Percentiles rank a stretch among this genome's conserved stretches.
Conservation (phyloP, 192 early-diverging fungal genomes). For the Geranomyces variabilis region DNA sequence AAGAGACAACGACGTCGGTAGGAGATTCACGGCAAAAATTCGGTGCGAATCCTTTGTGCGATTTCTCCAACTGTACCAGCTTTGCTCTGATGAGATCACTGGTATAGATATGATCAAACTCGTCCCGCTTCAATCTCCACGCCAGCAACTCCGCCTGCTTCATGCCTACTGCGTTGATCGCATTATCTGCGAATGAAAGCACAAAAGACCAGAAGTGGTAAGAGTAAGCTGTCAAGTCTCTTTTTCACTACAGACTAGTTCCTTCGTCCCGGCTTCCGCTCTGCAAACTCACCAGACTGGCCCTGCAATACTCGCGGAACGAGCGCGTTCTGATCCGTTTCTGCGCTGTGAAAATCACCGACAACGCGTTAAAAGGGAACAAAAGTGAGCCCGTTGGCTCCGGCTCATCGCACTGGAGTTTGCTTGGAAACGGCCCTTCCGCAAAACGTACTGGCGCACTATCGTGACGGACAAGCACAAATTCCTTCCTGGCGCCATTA, state of each 20-base stretch:
- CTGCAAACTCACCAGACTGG: constrained; percentile 41
- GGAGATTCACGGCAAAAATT: no score
- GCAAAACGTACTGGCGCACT: constrained; percentile 27
- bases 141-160: constrained; percentile 45
- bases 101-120: constrained; percentile 50
- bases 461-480: constrained; percentile 33
- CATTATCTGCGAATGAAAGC: constrained; percentile 21
- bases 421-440: not conserved
- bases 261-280: no score
- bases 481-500: constrained; percentile 1
- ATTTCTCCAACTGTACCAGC: constrained; percentile 40
- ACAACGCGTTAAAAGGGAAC: not conserved
- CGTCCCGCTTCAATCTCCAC: constrained; percentile 46
- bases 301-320: constrained; percentile 51
- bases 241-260: not conserved
- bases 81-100: constrained; percentile 47
- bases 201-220: not conserved
- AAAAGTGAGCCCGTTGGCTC: not conserved
- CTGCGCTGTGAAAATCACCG: constrained; percentile 36
- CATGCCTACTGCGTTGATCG: constrained; percentile 43
- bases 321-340: constrained; percentile 48
- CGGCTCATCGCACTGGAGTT: not conserved
- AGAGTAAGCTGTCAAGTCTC: not conserved
- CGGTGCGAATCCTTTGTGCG: no score
- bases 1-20: not conserved